These are phyloP conservation scores for Anisodus tanguticus DNA, from an alignment of 257 asterid genomes.

Conservation along the genomic window DNA sequence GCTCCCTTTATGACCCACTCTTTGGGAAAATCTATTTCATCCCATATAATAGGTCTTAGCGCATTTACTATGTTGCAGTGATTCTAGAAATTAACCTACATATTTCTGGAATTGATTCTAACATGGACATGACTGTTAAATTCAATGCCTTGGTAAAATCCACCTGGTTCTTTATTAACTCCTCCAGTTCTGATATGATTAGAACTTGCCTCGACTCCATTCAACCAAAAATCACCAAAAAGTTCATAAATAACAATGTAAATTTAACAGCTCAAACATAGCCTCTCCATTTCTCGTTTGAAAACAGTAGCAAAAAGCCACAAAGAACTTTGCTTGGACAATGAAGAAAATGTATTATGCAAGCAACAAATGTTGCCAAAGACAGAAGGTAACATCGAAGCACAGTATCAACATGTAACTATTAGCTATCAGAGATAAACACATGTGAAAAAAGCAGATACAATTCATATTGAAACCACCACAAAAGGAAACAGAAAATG, in stretches of 20 bases:
- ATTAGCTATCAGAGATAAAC: not conserved
- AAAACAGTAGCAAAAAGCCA: constrained; percentile 12
- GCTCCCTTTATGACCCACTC: too few species aligned
- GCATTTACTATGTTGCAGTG: not conserved
- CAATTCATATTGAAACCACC: constrained; percentile 1
- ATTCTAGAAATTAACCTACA: not conserved
- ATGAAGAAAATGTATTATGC: not conserved
- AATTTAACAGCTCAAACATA: constrained; percentile 5
- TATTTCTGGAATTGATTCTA: not conserved
- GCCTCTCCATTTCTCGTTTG: not conserved
- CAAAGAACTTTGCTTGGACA: constrained; percentile 18
- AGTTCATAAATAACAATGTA: not conserved
- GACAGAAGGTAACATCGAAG: not conserved
- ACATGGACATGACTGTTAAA: not conserved
- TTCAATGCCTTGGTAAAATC: not conserved
- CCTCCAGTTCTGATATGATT: not conserved
- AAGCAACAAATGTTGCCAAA: not conserved
- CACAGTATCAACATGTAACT: not conserved
- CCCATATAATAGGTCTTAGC: too few species aligned
- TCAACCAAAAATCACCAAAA: constrained; percentile 4
- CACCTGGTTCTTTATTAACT: not conserved
- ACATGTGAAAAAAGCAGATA: not conserved
- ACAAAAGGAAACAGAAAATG: constrained; percentile 17
- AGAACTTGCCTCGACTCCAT: not conserved
- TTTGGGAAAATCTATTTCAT: too few species aligned